Percentiles rank a stretch among this genome's conserved stretches.
Conservation (phyloP, 73 alveolate genomes). For the Paramecium sexaurelia region DNA sequence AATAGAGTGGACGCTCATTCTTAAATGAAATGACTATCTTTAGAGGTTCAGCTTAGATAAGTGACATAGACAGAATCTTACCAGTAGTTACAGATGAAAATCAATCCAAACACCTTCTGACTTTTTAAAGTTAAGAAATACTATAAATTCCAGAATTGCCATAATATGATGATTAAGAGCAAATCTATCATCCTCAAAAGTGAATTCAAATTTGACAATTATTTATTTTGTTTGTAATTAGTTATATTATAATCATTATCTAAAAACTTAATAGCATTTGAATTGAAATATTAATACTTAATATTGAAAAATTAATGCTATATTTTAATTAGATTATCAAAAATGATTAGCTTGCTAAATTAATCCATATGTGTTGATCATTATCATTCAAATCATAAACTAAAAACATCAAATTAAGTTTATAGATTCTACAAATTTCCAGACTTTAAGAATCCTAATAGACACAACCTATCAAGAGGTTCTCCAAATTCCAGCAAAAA, state of each 20-base stretch:
- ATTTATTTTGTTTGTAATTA: constrained; percentile 13
- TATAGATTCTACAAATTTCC: not conserved
- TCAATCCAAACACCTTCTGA: not conserved
- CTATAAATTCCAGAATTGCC: not conserved
- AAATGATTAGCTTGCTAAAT: not conserved
- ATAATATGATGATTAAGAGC: not conserved
- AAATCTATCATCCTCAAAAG: not conserved
- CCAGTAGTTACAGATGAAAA: not conserved
- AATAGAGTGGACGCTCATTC: not conserved
- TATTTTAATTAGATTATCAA: not conserved
- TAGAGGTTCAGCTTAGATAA: not conserved
- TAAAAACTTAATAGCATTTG: not conserved
- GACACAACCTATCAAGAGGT: not conserved
- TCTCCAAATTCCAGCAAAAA: not conserved
- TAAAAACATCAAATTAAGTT: not conserved
- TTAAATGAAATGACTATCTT: not conserved
- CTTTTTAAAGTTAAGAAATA: not conserved
- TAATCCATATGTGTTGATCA: not conserved
- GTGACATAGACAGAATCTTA: not conserved
- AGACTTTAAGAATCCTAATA: not conserved
- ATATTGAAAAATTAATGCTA: not conserved
- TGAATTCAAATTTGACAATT: not conserved
- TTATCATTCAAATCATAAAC: not conserved
- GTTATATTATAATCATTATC: not conserved
- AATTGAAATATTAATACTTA: not conserved